A percentile compares a stretch with the other conserved stretches of the same genome.
Conservation (phyloP, 805 yeast genomes). For the Monosporozyma siamensis region DNA sequence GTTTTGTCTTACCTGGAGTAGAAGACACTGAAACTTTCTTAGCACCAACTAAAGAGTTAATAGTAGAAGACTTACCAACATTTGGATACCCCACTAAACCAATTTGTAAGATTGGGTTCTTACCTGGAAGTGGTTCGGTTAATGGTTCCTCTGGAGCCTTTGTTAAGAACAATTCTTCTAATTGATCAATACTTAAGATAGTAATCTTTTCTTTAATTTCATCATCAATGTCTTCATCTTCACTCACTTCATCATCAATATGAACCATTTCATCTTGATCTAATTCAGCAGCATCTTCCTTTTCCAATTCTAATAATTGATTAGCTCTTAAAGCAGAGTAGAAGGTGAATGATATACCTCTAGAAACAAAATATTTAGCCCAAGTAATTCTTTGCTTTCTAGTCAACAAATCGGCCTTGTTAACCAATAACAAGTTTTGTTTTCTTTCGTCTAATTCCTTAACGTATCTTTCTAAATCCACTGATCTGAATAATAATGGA, state of each 20-base stretch:
- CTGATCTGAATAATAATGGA: constrained; percentile 82
- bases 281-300: constrained; percentile 15
- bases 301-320: constrained; percentile 58
- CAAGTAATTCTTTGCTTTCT: constrained; percentile 69
- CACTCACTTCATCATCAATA: constrained; percentile 12
- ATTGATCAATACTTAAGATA: constrained; percentile 72
- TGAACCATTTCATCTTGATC: constrained; percentile 25
- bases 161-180: constrained; percentile 67
- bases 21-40: constrained; percentile 97
- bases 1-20: constrained; percentile 98
- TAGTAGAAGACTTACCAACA: constrained; percentile 94
- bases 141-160: constrained; percentile 63
- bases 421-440: constrained; percentile 72
- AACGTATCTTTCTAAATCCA: constrained; percentile 79
- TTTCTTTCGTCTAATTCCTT: constrained; percentile 66
- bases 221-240: constrained; percentile 27
- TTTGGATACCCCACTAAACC: constrained; percentile 98
- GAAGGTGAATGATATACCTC: constrained; percentile 74
- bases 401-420: constrained; percentile 85
- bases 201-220: constrained; percentile 42
- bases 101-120: constrained; percentile 62
- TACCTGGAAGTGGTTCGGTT: constrained; percentile 45
- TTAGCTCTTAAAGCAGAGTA: constrained; percentile 88
- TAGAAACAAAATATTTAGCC: constrained; percentile 71
- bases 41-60: constrained; percentile 91